These are phyloP conservation scores for Penicillium sp. DNA, from an alignment of 2,329 filamentous ascomycete species.

Conservation along the genomic window DNA sequence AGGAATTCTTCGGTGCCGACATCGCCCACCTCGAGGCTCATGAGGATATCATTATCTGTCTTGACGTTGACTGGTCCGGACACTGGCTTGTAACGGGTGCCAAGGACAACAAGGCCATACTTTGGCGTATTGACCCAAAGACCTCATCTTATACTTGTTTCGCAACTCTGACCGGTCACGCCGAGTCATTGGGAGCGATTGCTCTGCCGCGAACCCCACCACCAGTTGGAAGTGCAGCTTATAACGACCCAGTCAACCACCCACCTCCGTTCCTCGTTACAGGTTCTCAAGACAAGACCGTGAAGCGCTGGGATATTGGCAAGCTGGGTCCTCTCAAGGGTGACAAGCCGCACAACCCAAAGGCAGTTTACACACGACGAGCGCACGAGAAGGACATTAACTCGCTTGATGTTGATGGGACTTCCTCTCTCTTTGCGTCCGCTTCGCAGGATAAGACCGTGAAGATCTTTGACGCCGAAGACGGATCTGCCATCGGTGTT, in stretches of 20 bases:
- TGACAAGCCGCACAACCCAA: constrained; percentile 34
- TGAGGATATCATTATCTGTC: constrained; percentile 88
- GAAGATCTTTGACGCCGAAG: constrained; percentile 90
- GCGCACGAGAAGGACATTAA: constrained; percentile 99
- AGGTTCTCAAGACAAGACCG: constrained; percentile 89
- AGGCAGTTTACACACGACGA: constrained; percentile 79
- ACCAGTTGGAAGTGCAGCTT: constrained; percentile 63
- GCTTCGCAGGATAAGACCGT: constrained; percentile 95
- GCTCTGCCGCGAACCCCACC: constrained; percentile 70
- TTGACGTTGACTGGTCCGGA: constrained; percentile 94
- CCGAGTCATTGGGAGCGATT: constrained; percentile 88
- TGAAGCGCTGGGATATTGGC: constrained; percentile 88
- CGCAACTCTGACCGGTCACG: constrained; percentile 81
- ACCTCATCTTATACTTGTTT: constrained; percentile 73
- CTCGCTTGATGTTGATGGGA: constrained; percentile 74
- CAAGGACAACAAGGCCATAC: constrained; percentile 88
- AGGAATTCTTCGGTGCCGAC: constrained; percentile 80
- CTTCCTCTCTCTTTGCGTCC: constrained; percentile 79
- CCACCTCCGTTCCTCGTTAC: constrained; percentile 83
- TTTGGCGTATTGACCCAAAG: constrained; percentile 80
- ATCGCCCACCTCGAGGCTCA: constrained; percentile 82
- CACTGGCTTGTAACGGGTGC: constrained; percentile 94
- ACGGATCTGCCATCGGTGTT: constrained; percentile 86
- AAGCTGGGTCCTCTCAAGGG: constrained; percentile 51
- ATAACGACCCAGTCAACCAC: constrained; percentile 67